phyloP scores from a whole-genome alignment of 2,329 filamentous ascomycete genomes.

The Cercospora zeae-maydis region DNA sequence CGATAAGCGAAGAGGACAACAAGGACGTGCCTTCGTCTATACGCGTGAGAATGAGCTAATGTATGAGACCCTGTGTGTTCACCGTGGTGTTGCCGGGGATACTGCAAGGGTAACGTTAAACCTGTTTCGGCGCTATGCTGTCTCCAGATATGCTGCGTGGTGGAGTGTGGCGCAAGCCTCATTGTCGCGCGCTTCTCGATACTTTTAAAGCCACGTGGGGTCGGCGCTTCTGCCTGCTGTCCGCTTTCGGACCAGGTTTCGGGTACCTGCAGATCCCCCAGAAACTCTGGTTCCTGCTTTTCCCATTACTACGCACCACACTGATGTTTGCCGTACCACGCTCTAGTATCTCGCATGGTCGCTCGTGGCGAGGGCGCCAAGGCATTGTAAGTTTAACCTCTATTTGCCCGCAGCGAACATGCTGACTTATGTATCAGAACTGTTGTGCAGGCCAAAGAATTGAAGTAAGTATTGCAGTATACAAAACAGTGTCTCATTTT shows the following conservation, averaged over 20 bases:
- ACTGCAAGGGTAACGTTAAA: neutral
- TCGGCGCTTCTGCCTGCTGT: neutral
- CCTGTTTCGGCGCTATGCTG: neutral
- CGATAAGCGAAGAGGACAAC: neutral
- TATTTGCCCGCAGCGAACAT: neutral
- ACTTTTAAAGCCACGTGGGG: neutral
- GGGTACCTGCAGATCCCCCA: constrained; percentile 6
- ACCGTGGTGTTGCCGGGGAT: neutral
- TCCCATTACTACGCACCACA: neutral
- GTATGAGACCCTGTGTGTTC: neutral
- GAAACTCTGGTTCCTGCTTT: neutral
- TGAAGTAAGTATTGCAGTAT: neutral
- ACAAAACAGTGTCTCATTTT: no score
- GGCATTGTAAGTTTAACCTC: neutral
- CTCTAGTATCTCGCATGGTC: neutral
- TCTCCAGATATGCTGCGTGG: constrained; percentile 3
- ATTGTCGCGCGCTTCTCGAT: neutral
- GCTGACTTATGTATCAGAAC: neutral
- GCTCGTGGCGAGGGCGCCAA: neutral
- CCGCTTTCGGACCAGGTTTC: constrained; percentile 6
- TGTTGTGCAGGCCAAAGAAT: neutral
- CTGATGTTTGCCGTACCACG: neutral
- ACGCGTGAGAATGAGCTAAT: neutral
- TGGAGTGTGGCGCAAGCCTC: neutral
- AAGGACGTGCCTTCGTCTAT: neutral